Conservation (phyloP, 202 grass and related monocot species). For the Musa balbisiana region DNA sequence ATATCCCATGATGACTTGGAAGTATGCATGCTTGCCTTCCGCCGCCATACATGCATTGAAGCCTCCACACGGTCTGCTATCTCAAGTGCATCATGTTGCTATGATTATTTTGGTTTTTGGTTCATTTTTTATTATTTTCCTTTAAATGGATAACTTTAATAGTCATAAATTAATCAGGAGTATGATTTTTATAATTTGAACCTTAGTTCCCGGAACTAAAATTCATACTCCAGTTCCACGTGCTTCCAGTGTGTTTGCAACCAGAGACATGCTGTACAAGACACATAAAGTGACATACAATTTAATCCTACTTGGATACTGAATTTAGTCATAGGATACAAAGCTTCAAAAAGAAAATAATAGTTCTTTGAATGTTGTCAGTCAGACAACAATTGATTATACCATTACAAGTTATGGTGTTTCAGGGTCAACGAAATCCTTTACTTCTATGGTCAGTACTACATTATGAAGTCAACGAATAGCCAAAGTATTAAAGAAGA, state of each 20-base stretch:
- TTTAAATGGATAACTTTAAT: too few relatives aligned
- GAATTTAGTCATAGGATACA: not conserved
- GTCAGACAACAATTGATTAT: not conserved
- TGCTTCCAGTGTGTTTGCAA: not conserved
- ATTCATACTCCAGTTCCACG: too few relatives aligned
- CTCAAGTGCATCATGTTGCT: slow-evolving; percentile 67
- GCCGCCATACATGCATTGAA: slow-evolving; percentile 87
- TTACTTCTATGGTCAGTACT: slow-evolving; percentile 3
- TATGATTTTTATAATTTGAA: too few relatives aligned
- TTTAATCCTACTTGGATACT: not conserved
- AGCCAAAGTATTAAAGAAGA: slow-evolving; percentile 3
- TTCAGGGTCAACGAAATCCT: not conserved
- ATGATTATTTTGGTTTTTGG: too few relatives aligned
- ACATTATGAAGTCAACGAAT: not conserved
- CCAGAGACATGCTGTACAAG: not conserved
- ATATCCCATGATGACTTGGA: slow-evolving; percentile 56
- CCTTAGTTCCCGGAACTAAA: too few relatives aligned
- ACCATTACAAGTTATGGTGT: not conserved
- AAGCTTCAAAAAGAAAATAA: not conserved
- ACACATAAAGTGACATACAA: not conserved
- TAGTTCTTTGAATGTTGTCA: not conserved
- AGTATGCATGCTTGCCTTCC: slow-evolving; percentile 52
- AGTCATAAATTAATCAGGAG: too few relatives aligned
- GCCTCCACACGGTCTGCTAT: slow-evolving; percentile 80
- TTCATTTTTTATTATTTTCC: too few relatives aligned